Evolutionary conservation across 2,329 filamentous ascomycete genomes (phyloP), one percentile per base, ranked within the genome.

Genomic region (Colletotrichum godetiae): DNA sequence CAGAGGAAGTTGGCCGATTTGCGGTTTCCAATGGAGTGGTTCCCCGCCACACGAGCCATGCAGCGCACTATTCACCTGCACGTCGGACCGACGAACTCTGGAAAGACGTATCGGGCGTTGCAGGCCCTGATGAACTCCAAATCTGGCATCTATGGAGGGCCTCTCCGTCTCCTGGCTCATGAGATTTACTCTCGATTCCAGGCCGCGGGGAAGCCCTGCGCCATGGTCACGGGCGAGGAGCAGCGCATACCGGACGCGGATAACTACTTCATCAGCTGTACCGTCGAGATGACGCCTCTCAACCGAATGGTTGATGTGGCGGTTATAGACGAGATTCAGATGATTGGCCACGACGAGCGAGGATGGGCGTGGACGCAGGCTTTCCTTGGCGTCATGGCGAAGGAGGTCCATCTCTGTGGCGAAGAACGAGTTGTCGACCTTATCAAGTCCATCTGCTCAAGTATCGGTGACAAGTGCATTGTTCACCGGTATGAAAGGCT

Each of bases 301-400:
- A 88, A 84, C 77, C 76, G 83, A 4, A 80, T 81, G 2, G 91
- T 94, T 35, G 96, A 98, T 55, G 95, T 99, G 46, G 96, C 95
- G 1, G 96, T 99, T 76, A 96, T 99, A 75, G 97, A 99, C 80
- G 97, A 99, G 84, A 98, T 99, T 70, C 97, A 99, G 83, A 98
- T 99, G 97, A 94, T 99, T 76, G 92, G 91, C 19, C 92, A 95
- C 78, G 75, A 81, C 0, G 90, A 94, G 0, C 92, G 97, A 77
- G 97, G 97, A 1, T 97, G 93, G 92, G 95, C 95, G 2, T 99
- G 97, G 97, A 98, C 95, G 1, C 91, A 95, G 78, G 97, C 97
- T 2, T 87, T 98, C 15, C 86, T 99, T 5, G 97, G 97, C 46
- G 88, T 98, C 1, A 92, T 93, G 82, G 97, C 95, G 5, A 92